phyloP scores from a whole-genome alignment of 331 rosid species.

The Cydonia oblonga region DNA sequence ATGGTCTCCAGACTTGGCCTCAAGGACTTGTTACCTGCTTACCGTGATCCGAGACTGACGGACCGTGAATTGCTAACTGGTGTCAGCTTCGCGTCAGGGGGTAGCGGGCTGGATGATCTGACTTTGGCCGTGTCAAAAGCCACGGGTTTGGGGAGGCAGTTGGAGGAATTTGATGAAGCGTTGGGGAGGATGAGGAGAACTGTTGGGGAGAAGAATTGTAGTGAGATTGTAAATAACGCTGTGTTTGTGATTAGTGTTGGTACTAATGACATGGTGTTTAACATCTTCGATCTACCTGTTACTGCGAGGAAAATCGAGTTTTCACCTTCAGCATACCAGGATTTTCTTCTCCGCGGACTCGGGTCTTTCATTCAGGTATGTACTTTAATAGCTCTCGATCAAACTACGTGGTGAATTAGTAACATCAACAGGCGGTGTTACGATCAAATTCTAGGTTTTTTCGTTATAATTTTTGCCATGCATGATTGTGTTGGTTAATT shows the following conservation, averaged over 20 bases:
- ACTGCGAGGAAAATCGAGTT: background rate
- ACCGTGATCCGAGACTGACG: background rate
- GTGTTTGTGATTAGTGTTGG: conserved; percentile 31
- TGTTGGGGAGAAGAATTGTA: conserved; percentile 17
- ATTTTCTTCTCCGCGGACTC: conserved; percentile 21
- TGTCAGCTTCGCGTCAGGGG: conserved; percentile 34
- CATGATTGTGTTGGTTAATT: background rate
- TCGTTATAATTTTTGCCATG: background rate
- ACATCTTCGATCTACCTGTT: conserved; percentile 4
- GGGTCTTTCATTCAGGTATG: conserved; percentile 23
- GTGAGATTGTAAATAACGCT: conserved; percentile 16
- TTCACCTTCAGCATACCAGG: conserved; percentile 14
- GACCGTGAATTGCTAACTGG: conserved; percentile 28
- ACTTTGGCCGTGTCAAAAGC: background rate
- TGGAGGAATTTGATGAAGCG: conserved; percentile 19
- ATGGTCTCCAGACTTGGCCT: conserved; percentile 22
- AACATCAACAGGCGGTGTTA: background rate
- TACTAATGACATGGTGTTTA: conserved; percentile 28
- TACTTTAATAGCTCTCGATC: background rate
- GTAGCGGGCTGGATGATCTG: conserved; percentile 22
- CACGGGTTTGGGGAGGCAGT: conserved; percentile 7
- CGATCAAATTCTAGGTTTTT: background rate
- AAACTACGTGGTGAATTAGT: background rate
- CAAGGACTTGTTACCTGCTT: conserved; percentile 30
- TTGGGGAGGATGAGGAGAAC: conserved; percentile 1